Base-by-base conservation (phyloP, 371 early-diverging fungal genomes). In the Catenaria anguillulae region DNA sequence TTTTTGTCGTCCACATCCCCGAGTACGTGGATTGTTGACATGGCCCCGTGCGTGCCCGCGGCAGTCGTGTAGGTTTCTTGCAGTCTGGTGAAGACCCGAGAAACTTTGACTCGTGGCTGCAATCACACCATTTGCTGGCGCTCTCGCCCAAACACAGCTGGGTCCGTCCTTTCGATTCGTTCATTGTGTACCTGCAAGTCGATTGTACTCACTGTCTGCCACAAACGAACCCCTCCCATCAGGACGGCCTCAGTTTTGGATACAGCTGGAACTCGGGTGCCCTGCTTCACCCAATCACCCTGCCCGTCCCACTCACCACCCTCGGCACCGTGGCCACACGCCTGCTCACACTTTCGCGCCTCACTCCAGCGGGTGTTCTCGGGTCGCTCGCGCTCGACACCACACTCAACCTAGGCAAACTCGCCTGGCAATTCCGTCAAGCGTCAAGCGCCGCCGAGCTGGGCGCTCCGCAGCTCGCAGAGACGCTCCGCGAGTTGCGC, bases 361-460 rank as follows among this genome's bases (percentile, higher is more conserved):
- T 58, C 29, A 40, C 58, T 12, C 58, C 58, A 12, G 58, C 31
- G 35, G 58, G 58, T 4, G 21, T 58, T 12, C 24, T 33, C 36
- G 24, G 26, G 12, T 58, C 58, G 36, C 36, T 58, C 24, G 58
- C 43, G 24, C 6, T 58, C 26, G 58, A 58, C 21, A 24, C 58
- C 19, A 35, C 58, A 21, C 58, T 58, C 21, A 58, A 58, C 31
- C 26, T 58, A 13, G 58, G 40, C 43, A 58, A 58, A 21, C 58
- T 58, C 17, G 58, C 58, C 2, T 33, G 12, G 8, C 58, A 58
- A 21, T 58, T 24, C 58, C 36, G 36, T 4, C 3, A 10, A 21
- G 55, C 55, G 10, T 34, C 55, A 19, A 17, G 19, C 15, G 36
- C 33, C 55, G 55, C 55, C 17, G 55, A 55, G 2, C 29, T 36